phyloP scores from a whole-genome alignment of 2,329 filamentous ascomycete species.

The Aspergillus niger region DNA sequence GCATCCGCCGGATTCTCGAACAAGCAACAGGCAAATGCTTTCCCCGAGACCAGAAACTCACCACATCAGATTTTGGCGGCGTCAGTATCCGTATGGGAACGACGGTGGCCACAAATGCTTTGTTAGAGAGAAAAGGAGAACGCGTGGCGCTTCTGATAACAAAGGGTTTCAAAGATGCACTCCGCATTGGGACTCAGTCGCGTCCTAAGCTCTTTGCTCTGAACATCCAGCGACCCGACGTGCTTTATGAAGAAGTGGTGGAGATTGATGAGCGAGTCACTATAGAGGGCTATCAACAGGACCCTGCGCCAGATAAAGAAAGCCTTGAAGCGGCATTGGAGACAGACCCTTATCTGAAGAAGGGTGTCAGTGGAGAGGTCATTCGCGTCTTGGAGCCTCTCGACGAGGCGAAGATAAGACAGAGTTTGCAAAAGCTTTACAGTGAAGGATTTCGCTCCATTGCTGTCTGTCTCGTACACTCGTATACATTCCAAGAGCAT shows the following conservation, averaged over 20 bases:
- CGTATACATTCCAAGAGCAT: constrained; percentile 74
- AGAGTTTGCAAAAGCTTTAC: neutral
- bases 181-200: constrained; percentile 88
- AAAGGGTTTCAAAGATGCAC: constrained; percentile 81
- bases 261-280: constrained; percentile 89
- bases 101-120: constrained; percentile 86
- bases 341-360: neutral
- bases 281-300: constrained; percentile 55
- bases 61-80: constrained; percentile 23
- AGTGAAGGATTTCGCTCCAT: neutral
- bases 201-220: constrained; percentile 86
- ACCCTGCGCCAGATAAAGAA: constrained; percentile 64
- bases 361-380: constrained; percentile 53
- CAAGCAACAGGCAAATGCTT: constrained; percentile 37
- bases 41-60: constrained; percentile 39
- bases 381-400: constrained; percentile 56
- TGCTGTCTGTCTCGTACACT: neutral
- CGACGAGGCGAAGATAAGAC: neutral
- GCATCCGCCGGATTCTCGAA: constrained; percentile 71
- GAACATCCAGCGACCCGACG: constrained; percentile 77
- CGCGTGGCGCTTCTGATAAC: constrained; percentile 84
- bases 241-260: constrained; percentile 78
- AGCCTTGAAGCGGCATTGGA: constrained; percentile 63
- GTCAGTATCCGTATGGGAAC: constrained; percentile 82
- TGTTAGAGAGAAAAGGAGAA: constrained; percentile 87